Evolutionary conservation across 768 basidiomycete genomes (phyloP).

Genomic region (Naganishia randhawae): DNA sequence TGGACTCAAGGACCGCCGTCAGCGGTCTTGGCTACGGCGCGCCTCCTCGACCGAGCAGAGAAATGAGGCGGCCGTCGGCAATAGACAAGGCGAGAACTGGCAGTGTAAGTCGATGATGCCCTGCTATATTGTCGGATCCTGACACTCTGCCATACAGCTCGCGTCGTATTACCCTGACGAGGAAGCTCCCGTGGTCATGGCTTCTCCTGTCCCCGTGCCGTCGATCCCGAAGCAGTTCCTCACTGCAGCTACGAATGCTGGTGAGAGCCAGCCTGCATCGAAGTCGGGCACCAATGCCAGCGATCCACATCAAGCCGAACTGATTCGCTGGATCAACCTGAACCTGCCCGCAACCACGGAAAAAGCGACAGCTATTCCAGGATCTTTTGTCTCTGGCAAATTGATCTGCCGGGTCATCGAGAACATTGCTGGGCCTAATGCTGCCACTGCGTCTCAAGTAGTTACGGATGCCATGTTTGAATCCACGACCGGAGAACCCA

Average conservation of each 20-base stretch:
- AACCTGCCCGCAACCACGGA: constrained; percentile 62
- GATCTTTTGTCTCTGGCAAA: constrained; percentile 60
- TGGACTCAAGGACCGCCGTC: constrained; percentile 53
- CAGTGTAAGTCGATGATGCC: constrained; percentile 7
- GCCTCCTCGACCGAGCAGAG: constrained; percentile 36
- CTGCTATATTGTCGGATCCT: neutral
- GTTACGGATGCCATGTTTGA: constrained; percentile 63
- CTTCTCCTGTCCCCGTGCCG: constrained; percentile 9
- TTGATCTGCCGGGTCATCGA: constrained; percentile 81
- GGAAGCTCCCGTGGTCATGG: constrained; percentile 8
- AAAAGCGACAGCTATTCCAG: constrained; percentile 54
- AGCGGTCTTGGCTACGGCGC: constrained; percentile 38
- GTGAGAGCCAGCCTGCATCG: neutral
- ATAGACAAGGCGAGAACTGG: constrained; percentile 19
- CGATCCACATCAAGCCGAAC: constrained; percentile 36
- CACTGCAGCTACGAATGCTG: constrained; percentile 22
- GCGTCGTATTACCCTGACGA: constrained; percentile 15
- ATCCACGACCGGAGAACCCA: constrained; percentile 63
- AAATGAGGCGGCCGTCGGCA: constrained; percentile 24
- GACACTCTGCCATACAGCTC: neutral
- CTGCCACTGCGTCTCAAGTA: constrained; percentile 55
- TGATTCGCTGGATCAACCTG: constrained; percentile 85
- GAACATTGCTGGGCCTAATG: constrained; percentile 39
- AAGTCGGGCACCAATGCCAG: constrained; percentile 24
- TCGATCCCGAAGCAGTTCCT: constrained; percentile 12